Conservation (phyloP, 345 rosid species). For the Rhodomyrtus tomentosa region DNA sequence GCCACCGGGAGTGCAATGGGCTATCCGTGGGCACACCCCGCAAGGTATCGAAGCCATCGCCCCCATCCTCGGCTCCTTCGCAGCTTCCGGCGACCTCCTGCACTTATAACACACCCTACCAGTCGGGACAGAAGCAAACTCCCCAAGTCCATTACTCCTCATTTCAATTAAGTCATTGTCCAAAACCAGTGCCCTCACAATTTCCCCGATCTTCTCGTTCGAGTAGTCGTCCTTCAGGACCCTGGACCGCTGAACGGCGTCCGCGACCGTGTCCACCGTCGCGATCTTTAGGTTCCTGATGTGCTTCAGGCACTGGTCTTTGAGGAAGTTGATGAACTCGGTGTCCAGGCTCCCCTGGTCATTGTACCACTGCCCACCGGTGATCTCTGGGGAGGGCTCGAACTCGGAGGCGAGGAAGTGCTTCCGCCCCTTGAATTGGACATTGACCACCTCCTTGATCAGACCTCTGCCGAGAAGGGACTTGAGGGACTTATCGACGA, state of each 20-base stretch:
- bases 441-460: constrained; percentile 59
- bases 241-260: constrained; percentile 19
- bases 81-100: constrained; percentile 9
- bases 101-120: constrained; percentile 46
- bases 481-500: constrained; percentile 25
- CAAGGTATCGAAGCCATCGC: constrained; percentile 73
- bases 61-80: constrained; percentile 30
- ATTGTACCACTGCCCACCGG: constrained; percentile 72
- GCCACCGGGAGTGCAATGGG: constrained; percentile 57
- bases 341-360: constrained; percentile 44
- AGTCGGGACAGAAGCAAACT: constrained; percentile 29
- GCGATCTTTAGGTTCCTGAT: constrained; percentile 22
- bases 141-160: constrained; percentile 52
- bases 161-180: constrained; percentile 52
- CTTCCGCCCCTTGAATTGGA: constrained; percentile 45
- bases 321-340: constrained; percentile 25
- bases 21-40: constrained; percentile 62
- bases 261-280: constrained; percentile 37
- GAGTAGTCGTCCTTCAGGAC: constrained; percentile 16
- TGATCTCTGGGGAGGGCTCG: constrained; percentile 51
- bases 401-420: constrained; percentile 50
- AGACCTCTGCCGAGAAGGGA: constrained; percentile 29
- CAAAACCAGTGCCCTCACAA: constrained; percentile 51
- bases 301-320: constrained; percentile 21
- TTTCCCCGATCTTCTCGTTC: constrained; percentile 43